Evolutionary conservation across 441 rosid species (phyloP).

Genomic region (Francoa sonchifolia): DNA sequence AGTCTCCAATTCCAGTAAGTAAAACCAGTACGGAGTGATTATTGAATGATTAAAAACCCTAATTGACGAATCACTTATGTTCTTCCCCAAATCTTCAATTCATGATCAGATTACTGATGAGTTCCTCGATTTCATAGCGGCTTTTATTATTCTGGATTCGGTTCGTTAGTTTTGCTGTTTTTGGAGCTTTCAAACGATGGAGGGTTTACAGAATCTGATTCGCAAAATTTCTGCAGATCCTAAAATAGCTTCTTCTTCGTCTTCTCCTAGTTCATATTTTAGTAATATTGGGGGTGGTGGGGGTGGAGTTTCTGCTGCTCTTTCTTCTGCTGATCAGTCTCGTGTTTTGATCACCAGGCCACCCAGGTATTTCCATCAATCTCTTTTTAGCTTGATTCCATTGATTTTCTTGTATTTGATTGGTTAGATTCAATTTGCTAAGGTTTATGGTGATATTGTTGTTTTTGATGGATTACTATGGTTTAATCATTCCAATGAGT

Average conservation of each 20-base stretch:
- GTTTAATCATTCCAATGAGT: too few relatives aligned
- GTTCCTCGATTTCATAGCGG: too few relatives aligned
- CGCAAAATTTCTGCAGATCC: conserved; percentile 27
- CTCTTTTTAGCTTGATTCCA: not conserved
- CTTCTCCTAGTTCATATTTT: conserved; percentile 21
- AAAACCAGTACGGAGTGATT: too few relatives aligned
- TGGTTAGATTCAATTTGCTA: not conserved
- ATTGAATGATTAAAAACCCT: too few relatives aligned
- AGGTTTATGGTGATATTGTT: not conserved
- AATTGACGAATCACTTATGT: too few relatives aligned
- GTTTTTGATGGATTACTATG: too few relatives aligned
- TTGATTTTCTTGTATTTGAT: not conserved
- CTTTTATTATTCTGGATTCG: too few relatives aligned
- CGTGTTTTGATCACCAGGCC: conserved; percentile 31
- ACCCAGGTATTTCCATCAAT: conserved; percentile 27
- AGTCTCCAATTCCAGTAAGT: too few relatives aligned
- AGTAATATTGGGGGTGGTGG: conserved; percentile 11
- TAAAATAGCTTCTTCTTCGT: conserved; percentile 27
- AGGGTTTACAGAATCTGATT: conserved; percentile 36
- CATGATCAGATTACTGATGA: too few relatives aligned
- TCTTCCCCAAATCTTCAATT: too few relatives aligned
- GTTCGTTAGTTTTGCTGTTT: too few relatives aligned
- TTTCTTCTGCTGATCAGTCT: conserved; percentile 37
- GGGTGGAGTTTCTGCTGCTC: conserved; percentile 18
- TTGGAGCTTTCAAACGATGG: conserved; percentile 25